These are phyloP conservation scores for Fusarium liriodendri DNA, from an alignment of 2,329 filamentous ascomycete genomes.

Conservation along the genomic window DNA sequence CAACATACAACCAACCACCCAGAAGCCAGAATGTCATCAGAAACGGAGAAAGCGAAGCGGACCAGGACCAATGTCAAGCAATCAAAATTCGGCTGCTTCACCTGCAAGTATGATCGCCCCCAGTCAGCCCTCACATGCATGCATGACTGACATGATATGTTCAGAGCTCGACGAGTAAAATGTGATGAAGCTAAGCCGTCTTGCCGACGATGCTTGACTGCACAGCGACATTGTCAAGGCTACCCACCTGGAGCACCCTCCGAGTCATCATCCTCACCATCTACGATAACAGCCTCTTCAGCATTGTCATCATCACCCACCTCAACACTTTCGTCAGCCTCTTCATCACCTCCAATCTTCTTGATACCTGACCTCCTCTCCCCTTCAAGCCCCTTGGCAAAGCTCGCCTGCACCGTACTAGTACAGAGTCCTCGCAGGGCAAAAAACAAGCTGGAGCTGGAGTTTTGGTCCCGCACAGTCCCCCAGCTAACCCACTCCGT, in stretches of 20 bases:
- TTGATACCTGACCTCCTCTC: not conserved
- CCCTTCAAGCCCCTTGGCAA: constrained; percentile 4
- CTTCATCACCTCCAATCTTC: not conserved
- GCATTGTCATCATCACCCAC: not conserved
- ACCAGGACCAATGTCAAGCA: constrained; percentile 39
- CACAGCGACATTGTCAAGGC: constrained; percentile 18
- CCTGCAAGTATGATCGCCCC: constrained; percentile 34
- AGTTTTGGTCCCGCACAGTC: constrained; percentile 30
- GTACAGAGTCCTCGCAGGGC: constrained; percentile 26
- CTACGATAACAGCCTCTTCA: not conserved
- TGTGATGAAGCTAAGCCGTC: constrained; percentile 35
- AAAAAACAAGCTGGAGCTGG: constrained; percentile 19
- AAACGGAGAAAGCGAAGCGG: constrained; percentile 8
- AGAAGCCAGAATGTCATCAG: constrained; percentile 1
- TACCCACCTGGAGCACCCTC: constrained; percentile 21
- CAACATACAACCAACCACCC: not conserved
- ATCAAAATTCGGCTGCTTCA: constrained; percentile 38
- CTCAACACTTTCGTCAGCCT: not conserved
- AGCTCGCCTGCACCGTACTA: constrained; percentile 22
- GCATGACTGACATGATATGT: not conserved
- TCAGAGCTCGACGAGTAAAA: constrained; percentile 33
- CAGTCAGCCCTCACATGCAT: not conserved
- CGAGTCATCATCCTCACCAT: not conserved
- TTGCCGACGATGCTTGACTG: constrained; percentile 26
- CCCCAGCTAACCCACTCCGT: constrained; percentile 29